A percentile compares a stretch with the other conserved stretches of the same genome.
These are phyloP conservation scores for Knufia fluminis DNA, from an alignment of 2,329 filamentous ascomycete species.

Conservation along the genomic window DNA sequence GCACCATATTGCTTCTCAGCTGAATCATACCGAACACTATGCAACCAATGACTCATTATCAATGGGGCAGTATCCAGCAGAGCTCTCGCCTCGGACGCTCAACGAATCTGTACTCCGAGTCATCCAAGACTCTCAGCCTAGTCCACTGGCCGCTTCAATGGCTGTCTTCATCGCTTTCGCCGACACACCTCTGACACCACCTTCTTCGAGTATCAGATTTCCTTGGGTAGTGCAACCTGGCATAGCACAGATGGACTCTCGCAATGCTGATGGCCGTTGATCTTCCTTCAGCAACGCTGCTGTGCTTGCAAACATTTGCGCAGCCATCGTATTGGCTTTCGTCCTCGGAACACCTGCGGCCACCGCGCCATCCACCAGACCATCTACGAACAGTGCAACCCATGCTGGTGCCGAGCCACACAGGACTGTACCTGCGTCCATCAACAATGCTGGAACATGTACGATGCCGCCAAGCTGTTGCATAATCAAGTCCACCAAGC, in stretches of 20 bases:
- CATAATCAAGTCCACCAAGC: conserved; percentile 34
- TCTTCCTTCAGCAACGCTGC: conserved; percentile 37
- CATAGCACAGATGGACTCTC: conserved; percentile 42
- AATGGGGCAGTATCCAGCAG: too few relatives aligned
- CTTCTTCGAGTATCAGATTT: conserved; percentile 31
- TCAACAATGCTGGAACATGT: conserved; percentile 42
- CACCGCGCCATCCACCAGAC: conserved; percentile 42
- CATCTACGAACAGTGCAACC: conserved; percentile 36
- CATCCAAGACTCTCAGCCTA: conserved; percentile 6
- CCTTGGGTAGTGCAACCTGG: conserved; percentile 45
- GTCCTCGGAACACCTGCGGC: conserved; percentile 43
- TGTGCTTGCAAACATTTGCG: conserved; percentile 42
- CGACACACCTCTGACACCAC: conserved; percentile 27
- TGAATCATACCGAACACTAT: too few relatives aligned
- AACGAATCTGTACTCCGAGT: too few relatives aligned
- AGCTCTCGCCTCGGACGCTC: too few relatives aligned
- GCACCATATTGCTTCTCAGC: too few relatives aligned
- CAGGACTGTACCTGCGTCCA: conserved; percentile 51
- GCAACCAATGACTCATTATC: too few relatives aligned
- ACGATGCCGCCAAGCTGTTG: conserved; percentile 38
- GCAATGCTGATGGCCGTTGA: conserved; percentile 41
- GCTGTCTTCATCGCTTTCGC: conserved; percentile 8
- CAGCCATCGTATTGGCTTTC: conserved; percentile 41
- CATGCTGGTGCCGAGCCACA: conserved; percentile 27
- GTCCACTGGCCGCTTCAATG: conserved; percentile 4